Evolutionary conservation across 176 grass and related monocot species (phyloP).

Genomic region (Tillandsia fasciculata): DNA sequence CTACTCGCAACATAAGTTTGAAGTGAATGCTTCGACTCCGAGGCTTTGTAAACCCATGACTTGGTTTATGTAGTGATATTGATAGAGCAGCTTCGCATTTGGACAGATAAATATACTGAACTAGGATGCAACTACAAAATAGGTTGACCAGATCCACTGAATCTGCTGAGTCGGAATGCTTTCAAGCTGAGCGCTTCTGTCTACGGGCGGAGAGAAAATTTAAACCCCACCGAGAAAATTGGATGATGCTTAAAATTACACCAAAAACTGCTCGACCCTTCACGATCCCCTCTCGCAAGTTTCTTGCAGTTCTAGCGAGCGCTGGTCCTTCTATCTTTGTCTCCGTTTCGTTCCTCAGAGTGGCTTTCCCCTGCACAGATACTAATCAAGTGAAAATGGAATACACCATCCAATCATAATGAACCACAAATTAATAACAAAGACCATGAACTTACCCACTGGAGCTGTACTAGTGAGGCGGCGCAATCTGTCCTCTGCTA

Average conservation of each 20-base stretch:
- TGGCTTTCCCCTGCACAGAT: constrained; percentile 17
- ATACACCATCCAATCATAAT: constrained; percentile 11
- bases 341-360: constrained; percentile 7
- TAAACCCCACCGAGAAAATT: constrained; percentile 38
- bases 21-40: not conserved
- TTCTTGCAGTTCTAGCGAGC: constrained; percentile 44
- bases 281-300: constrained; percentile 43
- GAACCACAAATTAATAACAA: not conserved
- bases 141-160: too few species aligned
- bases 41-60: not conserved
- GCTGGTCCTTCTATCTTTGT: constrained; percentile 10
- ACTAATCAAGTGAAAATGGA: constrained; percentile 34
- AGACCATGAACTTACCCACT: constrained; percentile 27
- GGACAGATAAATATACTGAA: too few species aligned
- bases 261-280: constrained; percentile 38
- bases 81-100: too few species aligned
- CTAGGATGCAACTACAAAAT: too few species aligned
- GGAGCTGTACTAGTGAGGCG: constrained; percentile 15
- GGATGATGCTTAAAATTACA: constrained; percentile 25
- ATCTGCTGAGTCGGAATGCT: too few species aligned
- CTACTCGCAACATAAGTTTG: not conserved
- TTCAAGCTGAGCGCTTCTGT: not conserved
- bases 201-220: constrained; percentile 6
- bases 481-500: constrained; percentile 42
- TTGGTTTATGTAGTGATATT: not conserved